Base-by-base conservation (phyloP, 805 yeast species). In the Kluyveromyces lactis region DNA sequence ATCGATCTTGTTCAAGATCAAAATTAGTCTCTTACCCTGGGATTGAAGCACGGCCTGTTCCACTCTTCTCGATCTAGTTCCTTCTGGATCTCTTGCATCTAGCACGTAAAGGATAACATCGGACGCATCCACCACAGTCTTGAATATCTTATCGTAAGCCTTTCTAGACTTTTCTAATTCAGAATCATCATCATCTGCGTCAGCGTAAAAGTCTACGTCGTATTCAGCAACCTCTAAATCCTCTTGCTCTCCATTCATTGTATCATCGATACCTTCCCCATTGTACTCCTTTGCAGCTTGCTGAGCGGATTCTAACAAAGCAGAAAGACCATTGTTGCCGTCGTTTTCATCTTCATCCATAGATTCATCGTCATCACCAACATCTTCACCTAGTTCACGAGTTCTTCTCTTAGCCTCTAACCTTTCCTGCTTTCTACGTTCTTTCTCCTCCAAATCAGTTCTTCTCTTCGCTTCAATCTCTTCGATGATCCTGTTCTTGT, bases 81-180 rank as follows among this genome's bases (percentile, higher is more conserved):
- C 80, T 62, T 86, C 95, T 40, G 98, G 98, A 63, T 92, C 96
- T 63, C 98, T 80, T 1, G 98, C 95, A 64, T 90, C 98, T 55
- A 90, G 67, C n/a, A 90, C 96, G 56, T 92, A 90, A 41, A 89
- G 69, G 15, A 90, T 70, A 40, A 90, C 95, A 59, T 90, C 98
- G 2, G 97, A 71, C 17, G 87, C 82, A 44, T 87, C 97, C 17
- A 92, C 89, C 27, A 92, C 97, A 12, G 87, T 73, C 63, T 87
- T 89, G 72, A 89, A 90, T 43, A 90, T 79, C 66, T 89, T 90
- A 61, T 90, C 97, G 58, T 83, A 92, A 4, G 95, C 92, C 60
- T 83, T 89, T 60, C 92, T 75, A 10, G 92, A 83, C 56, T 79
- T 79, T 40, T 83, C 94, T 26, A 73, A 48, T 50, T 75, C 83